Base-by-base conservation (phyloP, 345 rosid species). In the Stellera chamaejasme region DNA sequence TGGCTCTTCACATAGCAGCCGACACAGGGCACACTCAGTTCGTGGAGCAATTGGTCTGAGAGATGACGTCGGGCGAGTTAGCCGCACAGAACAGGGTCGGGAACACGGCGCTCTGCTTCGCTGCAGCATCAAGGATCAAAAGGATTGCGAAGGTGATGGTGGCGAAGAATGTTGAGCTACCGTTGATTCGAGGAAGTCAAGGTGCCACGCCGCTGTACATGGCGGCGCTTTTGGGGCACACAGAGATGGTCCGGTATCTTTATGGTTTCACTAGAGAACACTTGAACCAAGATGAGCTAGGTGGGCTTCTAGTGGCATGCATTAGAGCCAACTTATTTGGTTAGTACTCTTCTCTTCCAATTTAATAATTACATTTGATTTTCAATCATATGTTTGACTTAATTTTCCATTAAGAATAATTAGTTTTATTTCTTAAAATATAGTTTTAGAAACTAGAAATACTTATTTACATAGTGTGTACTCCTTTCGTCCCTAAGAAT, bases 1-100 rank as follows among this genome's bases (percentile, higher is more conserved):
- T 73, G 23, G 66, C 55, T 43, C 76, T 77, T 59, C 82, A 77
- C 73, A 67, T 77, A 65, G 78, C 78, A 26, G 76, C 62, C n/a
- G 77, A 70, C 59, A 74, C 77, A 1, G 61, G 45, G 39, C 69
- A 69, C 26, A 49, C 11, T 13, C 13, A 45, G 13, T 74, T 78
- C 61, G 79, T 69, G 11, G 63, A 68, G 63, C 62, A 74, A 45
- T 32, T 78, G 11, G 70, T 69, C 26, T 57, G 58, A 32, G 44
- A 50, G 43, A 65, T 62, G 71, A 12, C 51, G 2, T 27, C 12
- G 25, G 45, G 27, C 13, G 75, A 67, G 39, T 43, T 75, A 14
- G 70, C 61, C 15, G 10, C 65, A 25, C 51, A 48, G 65, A 61
- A 67, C 67, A 70, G 62, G 52, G 16, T 47, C 43, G 50, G 61